A percentile compares a stretch with the other conserved stretches of the same genome.
Evolutionary conservation across 805 yeast species (phyloP).

Genomic region (Cyberlindnera meyerae): DNA sequence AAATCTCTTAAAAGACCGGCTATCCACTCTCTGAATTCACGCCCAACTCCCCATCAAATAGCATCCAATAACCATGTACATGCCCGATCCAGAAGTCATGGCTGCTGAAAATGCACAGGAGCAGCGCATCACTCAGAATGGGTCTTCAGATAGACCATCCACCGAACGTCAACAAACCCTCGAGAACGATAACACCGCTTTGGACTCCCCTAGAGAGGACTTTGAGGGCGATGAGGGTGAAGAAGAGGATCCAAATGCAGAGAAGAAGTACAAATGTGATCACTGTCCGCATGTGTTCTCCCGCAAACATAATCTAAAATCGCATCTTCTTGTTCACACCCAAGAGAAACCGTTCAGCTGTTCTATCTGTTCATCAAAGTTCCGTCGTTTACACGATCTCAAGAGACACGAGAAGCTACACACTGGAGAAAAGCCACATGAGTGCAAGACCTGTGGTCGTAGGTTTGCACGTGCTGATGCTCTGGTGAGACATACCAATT

Average conservation of each 20-base stretch:
- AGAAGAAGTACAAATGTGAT: constrained; percentile 36
- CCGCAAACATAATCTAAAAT: constrained; percentile 67
- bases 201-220: background rate
- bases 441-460: constrained; percentile 56
- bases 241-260: constrained; percentile 6
- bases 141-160: background rate
- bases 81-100: too few relatives aligned
- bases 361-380: constrained; percentile 51
- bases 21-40: too few relatives aligned
- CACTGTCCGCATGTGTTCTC: constrained; percentile 63
- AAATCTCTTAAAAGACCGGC: too few relatives aligned
- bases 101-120: too few relatives aligned
- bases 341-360: constrained; percentile 61
- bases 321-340: constrained; percentile 67
- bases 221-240: constrained; percentile 4
- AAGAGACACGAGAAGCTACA: constrained; percentile 73
- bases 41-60: too few relatives aligned
- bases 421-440: constrained; percentile 68
- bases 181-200: background rate
- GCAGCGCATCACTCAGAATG: too few relatives aligned
- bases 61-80: too few relatives aligned
- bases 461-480: constrained; percentile 76
- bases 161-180: background rate
- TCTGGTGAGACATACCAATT: constrained; percentile 58
- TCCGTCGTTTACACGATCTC: constrained; percentile 71